Percentiles rank a stretch among this genome's conserved stretches.
phyloP scores from a whole-genome alignment of 371 early-diverging fungal species.

The Syncephalis fuscata region DNA sequence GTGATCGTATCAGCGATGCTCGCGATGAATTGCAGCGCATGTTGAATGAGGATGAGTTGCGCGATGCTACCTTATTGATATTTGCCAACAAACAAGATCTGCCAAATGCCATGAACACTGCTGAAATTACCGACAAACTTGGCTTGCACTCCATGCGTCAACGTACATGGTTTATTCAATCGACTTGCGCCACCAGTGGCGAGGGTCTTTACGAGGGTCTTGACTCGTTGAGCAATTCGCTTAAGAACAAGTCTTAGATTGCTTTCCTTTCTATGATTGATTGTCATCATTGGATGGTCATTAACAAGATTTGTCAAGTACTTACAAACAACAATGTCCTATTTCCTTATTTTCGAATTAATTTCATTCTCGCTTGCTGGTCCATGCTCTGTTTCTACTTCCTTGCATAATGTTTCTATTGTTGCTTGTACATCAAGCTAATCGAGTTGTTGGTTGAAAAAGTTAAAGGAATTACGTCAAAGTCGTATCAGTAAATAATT shows the following conservation, averaged over 20 bases:
- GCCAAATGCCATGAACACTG: constrained; percentile 72
- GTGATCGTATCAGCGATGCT: constrained; percentile 76
- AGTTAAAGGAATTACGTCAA: no score
- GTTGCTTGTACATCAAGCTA: no score
- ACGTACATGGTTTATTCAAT: constrained; percentile 86
- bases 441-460: no score
- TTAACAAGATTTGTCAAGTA: no score
- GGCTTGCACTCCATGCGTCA: constrained; percentile 64
- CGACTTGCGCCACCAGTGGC: constrained; percentile 84
- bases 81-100: constrained; percentile 90
- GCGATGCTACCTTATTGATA: constrained; percentile 62
- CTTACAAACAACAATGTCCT: no score
- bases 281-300: no score
- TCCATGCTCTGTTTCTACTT: no score
- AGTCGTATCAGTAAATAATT: no score
- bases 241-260: constrained; percentile 18
- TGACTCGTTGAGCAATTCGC: constrained; percentile 51
- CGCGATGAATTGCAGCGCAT: constrained; percentile 75
- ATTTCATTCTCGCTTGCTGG: no score
- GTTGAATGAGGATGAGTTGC: constrained; percentile 78
- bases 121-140: constrained; percentile 72
- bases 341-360: no score
- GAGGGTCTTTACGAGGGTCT: constrained; percentile 92
- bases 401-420: no score
- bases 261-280: no score